phyloP scores from a whole-genome alignment of 495 filamentous ascomycete genomes.

The Podospora fimiseda region DNA sequence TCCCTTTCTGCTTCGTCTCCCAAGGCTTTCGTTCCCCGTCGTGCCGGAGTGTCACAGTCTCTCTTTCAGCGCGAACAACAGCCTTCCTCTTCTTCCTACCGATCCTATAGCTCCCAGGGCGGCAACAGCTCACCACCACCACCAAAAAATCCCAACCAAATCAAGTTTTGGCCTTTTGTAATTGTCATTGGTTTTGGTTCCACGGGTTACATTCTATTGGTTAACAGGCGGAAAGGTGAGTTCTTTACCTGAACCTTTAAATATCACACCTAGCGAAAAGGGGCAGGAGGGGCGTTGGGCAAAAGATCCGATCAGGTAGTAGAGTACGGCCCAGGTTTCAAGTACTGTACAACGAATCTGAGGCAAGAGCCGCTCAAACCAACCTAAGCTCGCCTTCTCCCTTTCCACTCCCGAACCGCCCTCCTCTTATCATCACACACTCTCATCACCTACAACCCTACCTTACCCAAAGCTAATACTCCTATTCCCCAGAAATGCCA shows the following conservation, averaged over 20 bases:
- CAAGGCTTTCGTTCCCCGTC: constrained; percentile 5
- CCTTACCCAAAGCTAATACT: not conserved
- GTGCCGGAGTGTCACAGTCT: not conserved
- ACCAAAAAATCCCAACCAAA: constrained; percentile 22
- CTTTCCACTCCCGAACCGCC: no score
- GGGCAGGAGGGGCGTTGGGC: not conserved
- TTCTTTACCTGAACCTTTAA: not conserved
- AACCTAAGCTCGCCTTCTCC: not conserved
- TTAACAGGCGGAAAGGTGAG: constrained; percentile 29
- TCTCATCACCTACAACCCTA: not conserved
- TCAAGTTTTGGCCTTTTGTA: constrained; percentile 48
- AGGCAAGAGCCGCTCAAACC: not conserved
- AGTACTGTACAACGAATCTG: no score
- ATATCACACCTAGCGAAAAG: not conserved
- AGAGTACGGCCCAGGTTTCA: constrained; percentile 5
- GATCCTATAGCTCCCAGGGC: constrained; percentile 14
- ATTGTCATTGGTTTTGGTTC: constrained; percentile 41
- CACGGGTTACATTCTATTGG: constrained; percentile 41
- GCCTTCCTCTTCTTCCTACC: constrained; percentile 23
- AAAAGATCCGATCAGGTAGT: not conserved
- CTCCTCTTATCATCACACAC: no score
- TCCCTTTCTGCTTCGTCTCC: constrained; percentile 3
- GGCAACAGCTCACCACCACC: constrained; percentile 10
- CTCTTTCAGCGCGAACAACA: constrained; percentile 3
- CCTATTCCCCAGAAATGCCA: constrained; percentile 11